A percentile compares a stretch with the other conserved stretches of the same genome.
Evolutionary conservation across 2,329 filamentous ascomycete species (phyloP).

Genomic region (Cordyceps tenuipes): DNA sequence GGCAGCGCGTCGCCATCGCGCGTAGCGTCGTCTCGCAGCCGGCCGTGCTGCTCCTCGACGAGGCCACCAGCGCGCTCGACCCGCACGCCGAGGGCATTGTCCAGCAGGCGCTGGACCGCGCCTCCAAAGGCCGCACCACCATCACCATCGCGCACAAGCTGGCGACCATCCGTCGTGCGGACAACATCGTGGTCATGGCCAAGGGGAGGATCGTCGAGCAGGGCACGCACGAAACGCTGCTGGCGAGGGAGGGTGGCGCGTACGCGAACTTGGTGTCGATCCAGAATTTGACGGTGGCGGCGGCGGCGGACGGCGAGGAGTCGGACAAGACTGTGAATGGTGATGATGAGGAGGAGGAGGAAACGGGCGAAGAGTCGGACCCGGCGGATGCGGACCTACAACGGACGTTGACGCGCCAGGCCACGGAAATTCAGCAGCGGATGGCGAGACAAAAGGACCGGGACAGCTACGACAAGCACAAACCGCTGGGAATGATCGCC

Average conservation of each 20-base stretch:
- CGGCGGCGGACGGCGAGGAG: slow-evolving; percentile 17
- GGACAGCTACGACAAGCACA: slow-evolving; percentile 28
- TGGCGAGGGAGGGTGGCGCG: slow-evolving; percentile 34
- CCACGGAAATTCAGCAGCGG: slow-evolving; percentile 21
- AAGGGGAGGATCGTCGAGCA: slow-evolving; percentile 21
- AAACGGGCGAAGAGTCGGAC: neutral
- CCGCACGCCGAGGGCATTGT: slow-evolving; percentile 38
- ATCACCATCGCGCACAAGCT: slow-evolving; percentile 56
- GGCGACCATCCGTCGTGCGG: slow-evolving; percentile 26
- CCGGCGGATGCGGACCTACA: slow-evolving; percentile 15
- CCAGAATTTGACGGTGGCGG: slow-evolving; percentile 27
- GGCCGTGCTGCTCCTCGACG: slow-evolving; percentile 54
- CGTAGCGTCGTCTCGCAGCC: slow-evolving; percentile 54
- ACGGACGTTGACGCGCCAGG: slow-evolving; percentile 25
- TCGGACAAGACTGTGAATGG: neutral
- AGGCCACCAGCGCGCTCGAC: slow-evolving; percentile 52
- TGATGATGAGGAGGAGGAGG: neutral
- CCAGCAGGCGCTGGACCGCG: slow-evolving; percentile 42
- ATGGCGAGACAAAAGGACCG: slow-evolving; percentile 28
- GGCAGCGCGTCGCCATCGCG: slow-evolving; percentile 58
- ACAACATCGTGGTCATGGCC: slow-evolving; percentile 25
- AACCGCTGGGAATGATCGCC: slow-evolving; percentile 22
- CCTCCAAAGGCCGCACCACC: slow-evolving; percentile 49
- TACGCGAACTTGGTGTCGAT: slow-evolving; percentile 44
- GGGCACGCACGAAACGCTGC: slow-evolving; percentile 37